These are phyloP conservation scores for Aspergillus floridensis DNA, from an alignment of 2,329 filamentous ascomycete genomes.

Conservation along the genomic window DNA sequence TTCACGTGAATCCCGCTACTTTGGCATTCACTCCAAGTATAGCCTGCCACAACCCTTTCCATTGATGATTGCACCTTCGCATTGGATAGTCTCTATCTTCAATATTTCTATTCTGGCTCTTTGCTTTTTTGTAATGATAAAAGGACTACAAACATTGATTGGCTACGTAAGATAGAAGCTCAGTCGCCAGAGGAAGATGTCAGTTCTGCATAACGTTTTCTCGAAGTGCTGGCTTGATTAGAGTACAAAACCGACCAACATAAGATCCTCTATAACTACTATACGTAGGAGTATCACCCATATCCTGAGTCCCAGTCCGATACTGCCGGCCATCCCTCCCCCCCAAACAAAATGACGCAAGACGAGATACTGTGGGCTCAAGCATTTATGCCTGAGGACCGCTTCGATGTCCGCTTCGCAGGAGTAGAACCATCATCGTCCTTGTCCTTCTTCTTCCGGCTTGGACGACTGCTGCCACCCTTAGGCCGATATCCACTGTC, in stretches of 20 bases:
- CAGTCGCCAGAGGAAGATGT: too few relatives aligned
- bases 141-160: too few relatives aligned
- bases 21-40: not conserved
- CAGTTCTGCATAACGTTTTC: not conserved
- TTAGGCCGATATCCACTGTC: constrained; percentile 49
- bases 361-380: constrained; percentile 13
- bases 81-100: too few relatives aligned
- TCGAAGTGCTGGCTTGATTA: not conserved
- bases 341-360: not conserved
- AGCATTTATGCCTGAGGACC: constrained; percentile 26
- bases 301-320: too few relatives aligned
- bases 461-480: constrained; percentile 41
- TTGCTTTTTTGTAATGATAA: too few relatives aligned
- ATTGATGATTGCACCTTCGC: too few relatives aligned
- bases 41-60: too few relatives aligned
- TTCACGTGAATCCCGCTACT: constrained; percentile 11
- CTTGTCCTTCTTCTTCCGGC: constrained; percentile 43
- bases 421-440: constrained; percentile 35
- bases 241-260: not conserved
- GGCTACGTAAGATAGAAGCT: too few relatives aligned
- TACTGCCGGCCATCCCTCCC: too few relatives aligned
- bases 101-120: too few relatives aligned
- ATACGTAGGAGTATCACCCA: not conserved
- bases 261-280: not conserved
- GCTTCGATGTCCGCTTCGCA: constrained; percentile 33